Percentiles rank a stretch among this genome's conserved stretches.
phyloP scores from a whole-genome alignment of 2,329 filamentous ascomycete species.

The Diaporthe caulivora region DNA sequence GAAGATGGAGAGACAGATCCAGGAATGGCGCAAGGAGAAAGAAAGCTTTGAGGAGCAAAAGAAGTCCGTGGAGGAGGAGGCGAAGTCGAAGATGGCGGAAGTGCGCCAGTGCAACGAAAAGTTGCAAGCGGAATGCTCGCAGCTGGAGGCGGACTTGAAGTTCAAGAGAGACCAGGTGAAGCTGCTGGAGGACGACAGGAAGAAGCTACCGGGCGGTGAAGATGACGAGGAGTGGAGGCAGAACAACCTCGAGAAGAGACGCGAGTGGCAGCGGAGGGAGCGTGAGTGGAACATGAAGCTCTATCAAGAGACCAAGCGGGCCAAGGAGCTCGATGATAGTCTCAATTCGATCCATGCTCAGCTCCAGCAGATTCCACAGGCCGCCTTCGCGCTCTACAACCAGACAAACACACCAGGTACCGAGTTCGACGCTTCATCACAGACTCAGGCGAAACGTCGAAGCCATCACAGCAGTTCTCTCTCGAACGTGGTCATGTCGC shows the following conservation, averaged over 20 bases:
- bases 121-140: constrained; percentile 73
- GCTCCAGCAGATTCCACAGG: constrained; percentile 51
- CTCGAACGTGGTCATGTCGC: constrained; percentile 55
- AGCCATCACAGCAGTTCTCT: constrained; percentile 63
- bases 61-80: constrained; percentile 61
- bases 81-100: constrained; percentile 63
- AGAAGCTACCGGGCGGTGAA: constrained; percentile 72
- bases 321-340: constrained; percentile 61
- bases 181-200: constrained; percentile 77
- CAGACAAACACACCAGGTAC: constrained; percentile 57
- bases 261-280: constrained; percentile 67
- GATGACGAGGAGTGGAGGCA: constrained; percentile 69
- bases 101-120: constrained; percentile 68
- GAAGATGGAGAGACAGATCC: constrained; percentile 75
- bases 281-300: constrained; percentile 65
- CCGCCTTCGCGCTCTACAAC: constrained; percentile 55
- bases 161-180: constrained; percentile 79
- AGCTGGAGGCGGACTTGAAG: constrained; percentile 79
- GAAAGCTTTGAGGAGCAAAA: constrained; percentile 67
- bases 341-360: constrained; percentile 62
- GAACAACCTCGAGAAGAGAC: constrained; percentile 63
- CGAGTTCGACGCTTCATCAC: constrained; percentile 60
- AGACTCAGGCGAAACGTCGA: constrained; percentile 59
- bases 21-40: constrained; percentile 69
- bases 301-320: constrained; percentile 60